A percentile compares a stretch with the other conserved stretches of the same genome.
Conservation (phyloP, 1,284 basidiomycete genomes). For the Boletus smithii region DNA sequence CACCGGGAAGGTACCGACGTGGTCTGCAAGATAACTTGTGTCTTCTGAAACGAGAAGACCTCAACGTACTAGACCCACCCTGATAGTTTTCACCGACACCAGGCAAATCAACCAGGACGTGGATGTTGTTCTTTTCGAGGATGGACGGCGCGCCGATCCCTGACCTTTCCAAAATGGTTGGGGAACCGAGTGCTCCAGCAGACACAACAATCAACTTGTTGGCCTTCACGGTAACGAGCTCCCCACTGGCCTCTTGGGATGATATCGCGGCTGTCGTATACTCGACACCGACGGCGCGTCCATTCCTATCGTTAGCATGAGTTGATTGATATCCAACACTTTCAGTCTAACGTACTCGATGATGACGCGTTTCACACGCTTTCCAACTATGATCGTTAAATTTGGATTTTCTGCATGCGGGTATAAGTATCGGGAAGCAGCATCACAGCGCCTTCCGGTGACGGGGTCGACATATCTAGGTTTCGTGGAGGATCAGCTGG, state of each 20-base stretch:
- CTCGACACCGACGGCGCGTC: conserved; percentile 54
- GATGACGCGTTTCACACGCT: conserved; percentile 46
- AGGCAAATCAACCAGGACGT: conserved; percentile 44
- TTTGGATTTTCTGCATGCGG: conserved; percentile 44
- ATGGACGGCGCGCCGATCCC: conserved; percentile 45
- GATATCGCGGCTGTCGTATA: conserved; percentile 41
- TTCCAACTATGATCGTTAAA: conserved; percentile 39
- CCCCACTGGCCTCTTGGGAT: conserved; percentile 20
- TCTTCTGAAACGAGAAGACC: neutral
- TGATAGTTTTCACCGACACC: conserved; percentile 57
- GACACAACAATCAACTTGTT: conserved; percentile 47
- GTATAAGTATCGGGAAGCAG: conserved; percentile 57
- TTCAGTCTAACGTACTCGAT: conserved; percentile 39
- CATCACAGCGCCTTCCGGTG: conserved; percentile 56
- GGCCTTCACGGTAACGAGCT: conserved; percentile 35
- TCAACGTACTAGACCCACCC: conserved; percentile 31
- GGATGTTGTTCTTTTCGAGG: conserved; percentile 41
- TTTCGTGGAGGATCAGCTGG: neutral
- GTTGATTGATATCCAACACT: neutral
- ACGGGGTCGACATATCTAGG: conserved; percentile 47
- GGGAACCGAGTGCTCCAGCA: conserved; percentile 53
- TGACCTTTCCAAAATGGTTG: conserved; percentile 52
- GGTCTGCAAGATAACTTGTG: conserved; percentile 35
- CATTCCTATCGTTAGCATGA: conserved; percentile 35
- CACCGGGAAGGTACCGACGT: conserved; percentile 37